A percentile compares a stretch with the other conserved stretches of the same genome.
These are phyloP conservation scores for Lipomyces mesembrius DNA, from an alignment of 805 yeast species.

Conservation along the genomic window DNA sequence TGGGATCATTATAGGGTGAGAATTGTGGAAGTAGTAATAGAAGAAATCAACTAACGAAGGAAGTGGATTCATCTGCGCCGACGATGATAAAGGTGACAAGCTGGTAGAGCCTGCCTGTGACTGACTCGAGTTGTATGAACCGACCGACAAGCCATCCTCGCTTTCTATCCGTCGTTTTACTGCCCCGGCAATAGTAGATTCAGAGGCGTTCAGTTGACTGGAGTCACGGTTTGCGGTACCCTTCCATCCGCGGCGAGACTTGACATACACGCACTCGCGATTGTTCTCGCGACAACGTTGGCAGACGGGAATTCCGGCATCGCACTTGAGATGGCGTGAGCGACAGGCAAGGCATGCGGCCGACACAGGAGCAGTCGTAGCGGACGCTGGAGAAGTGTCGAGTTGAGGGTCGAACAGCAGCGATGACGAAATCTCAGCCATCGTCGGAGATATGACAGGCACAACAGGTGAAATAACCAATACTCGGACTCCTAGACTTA, in stretches of 20 bases:
- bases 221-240: neutral
- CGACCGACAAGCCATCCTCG: neutral
- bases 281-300: conserved; percentile 21
- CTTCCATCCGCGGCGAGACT: conserved; percentile 34
- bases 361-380: conserved; percentile 20
- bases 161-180: neutral
- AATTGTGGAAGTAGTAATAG: conserved; percentile 22
- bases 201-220: neutral
- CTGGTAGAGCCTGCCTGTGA: neutral
- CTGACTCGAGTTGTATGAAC: neutral
- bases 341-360: conserved; percentile 36
- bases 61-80: neutral
- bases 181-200: neutral
- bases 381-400: neutral
- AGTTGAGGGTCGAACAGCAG: neutral
- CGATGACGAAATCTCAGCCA: neutral
- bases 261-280: conserved; percentile 34
- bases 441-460: neutral
- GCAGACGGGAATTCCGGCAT: conserved; percentile 27
- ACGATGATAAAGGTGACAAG: neutral
- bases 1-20: conserved; percentile 30
- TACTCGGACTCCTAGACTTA: neutral
- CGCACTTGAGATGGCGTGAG: conserved; percentile 33
- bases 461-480: neutral
- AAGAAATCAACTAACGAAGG: conserved; percentile 23